Conservation (phyloP, 306 rosid genomes). For the Begonia loranthoides region DNA sequence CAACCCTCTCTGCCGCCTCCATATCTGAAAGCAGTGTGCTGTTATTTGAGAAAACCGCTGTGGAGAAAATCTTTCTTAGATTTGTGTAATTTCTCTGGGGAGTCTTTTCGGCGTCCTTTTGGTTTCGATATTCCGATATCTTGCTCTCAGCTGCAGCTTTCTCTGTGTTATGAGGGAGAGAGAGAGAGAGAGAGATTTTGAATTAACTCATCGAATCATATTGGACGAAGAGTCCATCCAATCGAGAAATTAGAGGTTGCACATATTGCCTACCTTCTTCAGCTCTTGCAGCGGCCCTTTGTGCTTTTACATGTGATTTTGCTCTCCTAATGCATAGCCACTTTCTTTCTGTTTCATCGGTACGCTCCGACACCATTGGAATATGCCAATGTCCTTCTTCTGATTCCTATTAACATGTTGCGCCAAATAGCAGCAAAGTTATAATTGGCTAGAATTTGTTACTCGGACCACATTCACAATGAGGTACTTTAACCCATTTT, state of each 20-base stretch:
- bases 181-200: slow-evolving; percentile 2
- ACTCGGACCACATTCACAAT: not conserved
- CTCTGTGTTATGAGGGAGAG: slow-evolving; percentile 16
- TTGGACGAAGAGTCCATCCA: not conserved
- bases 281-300: slow-evolving; percentile 19
- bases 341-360: slow-evolving; percentile 47
- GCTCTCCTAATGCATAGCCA: slow-evolving; percentile 71
- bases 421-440: slow-evolving; percentile 10
- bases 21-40: slow-evolving; percentile 23
- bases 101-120: slow-evolving; percentile 9
- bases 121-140: slow-evolving; percentile 13
- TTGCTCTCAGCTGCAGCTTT: slow-evolving; percentile 12
- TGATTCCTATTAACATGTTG: slow-evolving; percentile 62
- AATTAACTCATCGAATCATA: not conserved
- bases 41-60: slow-evolving; percentile 19
- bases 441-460: not conserved
- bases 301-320: slow-evolving; percentile 18
- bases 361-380: slow-evolving; percentile 55
- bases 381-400: slow-evolving; percentile 84
- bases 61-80: slow-evolving; percentile 30
- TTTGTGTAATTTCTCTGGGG: slow-evolving; percentile 30
- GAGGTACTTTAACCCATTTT: no score
- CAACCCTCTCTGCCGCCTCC: slow-evolving; percentile 44
- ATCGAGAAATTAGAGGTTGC: not conserved
- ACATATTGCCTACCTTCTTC: slow-evolving; percentile 26